Evolutionary conservation across 2,329 filamentous ascomycete species (phyloP).

Genomic region (Alternaria brassicicola): DNA sequence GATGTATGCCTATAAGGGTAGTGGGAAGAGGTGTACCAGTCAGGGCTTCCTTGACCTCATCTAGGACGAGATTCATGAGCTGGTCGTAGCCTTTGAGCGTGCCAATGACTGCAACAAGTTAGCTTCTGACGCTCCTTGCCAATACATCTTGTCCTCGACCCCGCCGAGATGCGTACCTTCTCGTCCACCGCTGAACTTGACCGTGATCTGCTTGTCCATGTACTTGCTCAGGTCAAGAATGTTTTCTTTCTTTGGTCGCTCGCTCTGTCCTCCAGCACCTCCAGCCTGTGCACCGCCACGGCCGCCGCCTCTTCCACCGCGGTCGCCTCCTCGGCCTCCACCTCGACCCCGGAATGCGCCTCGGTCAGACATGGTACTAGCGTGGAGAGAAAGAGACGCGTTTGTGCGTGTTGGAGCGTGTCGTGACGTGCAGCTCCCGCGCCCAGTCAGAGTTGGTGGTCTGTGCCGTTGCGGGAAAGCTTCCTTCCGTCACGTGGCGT

Average conservation of each 20-base stretch:
- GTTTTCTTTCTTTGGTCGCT: constrained; percentile 96
- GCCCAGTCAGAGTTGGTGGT: constrained; percentile 8
- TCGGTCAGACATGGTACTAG: constrained; percentile 60
- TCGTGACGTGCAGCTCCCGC: constrained; percentile 33
- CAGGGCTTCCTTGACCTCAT: constrained; percentile 89
- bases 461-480: constrained; percentile 13
- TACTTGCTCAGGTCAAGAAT: constrained; percentile 95
- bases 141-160: background rate
- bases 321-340: constrained; percentile 39
- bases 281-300: constrained; percentile 49
- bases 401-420: constrained; percentile 7
- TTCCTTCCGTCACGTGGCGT: constrained; percentile 15
- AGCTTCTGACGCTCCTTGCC: constrained; percentile 11
- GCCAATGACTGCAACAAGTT: constrained; percentile 70
- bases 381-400: constrained; percentile 17
- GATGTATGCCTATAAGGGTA: background rate
- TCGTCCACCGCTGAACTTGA: constrained; percentile 95
- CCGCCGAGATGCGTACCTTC: constrained; percentile 65
- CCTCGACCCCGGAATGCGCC: constrained; percentile 56
- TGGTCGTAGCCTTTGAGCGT: constrained; percentile 95
- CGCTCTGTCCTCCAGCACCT: constrained; percentile 47
- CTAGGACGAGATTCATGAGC: constrained; percentile 95
- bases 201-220: constrained; percentile 92
- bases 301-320: constrained; percentile 52
- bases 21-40: constrained; percentile 67